Percentiles rank a stretch among this genome's conserved stretches.
Conservation (phyloP, 768 basidiomycete species). For the Cantharellus anzutake region DNA sequence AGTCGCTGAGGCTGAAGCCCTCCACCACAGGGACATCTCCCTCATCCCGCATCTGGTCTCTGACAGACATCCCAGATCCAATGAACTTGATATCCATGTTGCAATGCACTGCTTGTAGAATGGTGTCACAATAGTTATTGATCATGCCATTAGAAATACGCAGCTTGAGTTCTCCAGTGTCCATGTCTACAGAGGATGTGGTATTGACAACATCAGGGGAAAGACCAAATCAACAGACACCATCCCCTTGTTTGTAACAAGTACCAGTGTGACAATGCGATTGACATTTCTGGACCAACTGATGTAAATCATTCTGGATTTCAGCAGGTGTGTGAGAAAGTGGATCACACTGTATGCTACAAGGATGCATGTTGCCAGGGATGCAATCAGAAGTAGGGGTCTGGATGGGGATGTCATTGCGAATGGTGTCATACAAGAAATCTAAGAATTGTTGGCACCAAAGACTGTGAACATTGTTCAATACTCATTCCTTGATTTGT, state of each 20-base stretch:
- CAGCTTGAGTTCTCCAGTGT: constrained; percentile 11
- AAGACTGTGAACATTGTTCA: background rate
- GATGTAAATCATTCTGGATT: background rate
- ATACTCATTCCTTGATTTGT: constrained; percentile 3
- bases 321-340: background rate
- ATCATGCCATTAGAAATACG: constrained; percentile 22
- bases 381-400: background rate
- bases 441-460: background rate
- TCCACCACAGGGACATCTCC: too few species aligned
- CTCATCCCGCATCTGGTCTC: constrained; percentile 13
- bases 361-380: background rate
- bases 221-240: constrained; percentile 17
- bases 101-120: constrained; percentile 19
- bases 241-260: constrained; percentile 20
- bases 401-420: background rate
- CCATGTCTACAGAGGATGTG: constrained; percentile 13
- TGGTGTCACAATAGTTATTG: constrained; percentile 26
- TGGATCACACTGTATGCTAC: background rate
- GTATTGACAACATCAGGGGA: constrained; percentile 5
- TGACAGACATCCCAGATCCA: constrained; percentile 22
- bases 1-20: too few species aligned
- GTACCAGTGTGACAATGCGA: constrained; percentile 15
- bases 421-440: background rate
- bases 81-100: constrained; percentile 34
- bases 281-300: background rate